These are phyloP conservation scores for Ligustrum vulgare DNA, from an alignment of 257 asterid species.

Conservation along the genomic window DNA sequence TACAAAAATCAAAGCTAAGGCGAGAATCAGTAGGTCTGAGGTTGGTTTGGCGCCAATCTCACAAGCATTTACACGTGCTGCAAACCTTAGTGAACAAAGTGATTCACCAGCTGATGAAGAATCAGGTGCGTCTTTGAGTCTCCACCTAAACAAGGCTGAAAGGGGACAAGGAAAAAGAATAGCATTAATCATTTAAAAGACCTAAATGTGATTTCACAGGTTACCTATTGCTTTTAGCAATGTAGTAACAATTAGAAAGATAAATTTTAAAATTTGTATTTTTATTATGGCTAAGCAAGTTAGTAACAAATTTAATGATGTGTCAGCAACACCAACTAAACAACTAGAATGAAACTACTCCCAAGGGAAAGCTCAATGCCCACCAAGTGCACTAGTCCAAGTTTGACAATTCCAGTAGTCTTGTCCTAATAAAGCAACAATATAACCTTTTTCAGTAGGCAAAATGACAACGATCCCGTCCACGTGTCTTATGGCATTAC, in stretches of 20 bases:
- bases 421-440: too few relatives aligned
- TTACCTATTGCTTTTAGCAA: background rate
- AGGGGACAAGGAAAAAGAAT: background rate
- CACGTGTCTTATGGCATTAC: background rate
- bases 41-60: conserved; percentile 95
- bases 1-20: conserved; percentile 59
- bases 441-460: background rate
- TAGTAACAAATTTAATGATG: too few relatives aligned
- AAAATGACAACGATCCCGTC: background rate
- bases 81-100: conserved; percentile 91
- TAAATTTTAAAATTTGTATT: too few relatives aligned
- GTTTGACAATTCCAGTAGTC: background rate
- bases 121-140: conserved; percentile 93
- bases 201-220: background rate
- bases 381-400: background rate
- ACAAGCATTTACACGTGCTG: conserved; percentile 90
- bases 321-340: background rate
- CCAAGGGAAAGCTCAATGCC: background rate
- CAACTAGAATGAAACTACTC: background rate
- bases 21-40: conserved; percentile 68
- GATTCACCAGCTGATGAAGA: conserved; percentile 82
- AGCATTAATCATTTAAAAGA: background rate
- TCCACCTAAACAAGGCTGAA: conserved; percentile 97
- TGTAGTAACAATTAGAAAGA: background rate
- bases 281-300: background rate